Conservation (phyloP, 257 asterid genomes). For the Lavandula angustifolia region DNA sequence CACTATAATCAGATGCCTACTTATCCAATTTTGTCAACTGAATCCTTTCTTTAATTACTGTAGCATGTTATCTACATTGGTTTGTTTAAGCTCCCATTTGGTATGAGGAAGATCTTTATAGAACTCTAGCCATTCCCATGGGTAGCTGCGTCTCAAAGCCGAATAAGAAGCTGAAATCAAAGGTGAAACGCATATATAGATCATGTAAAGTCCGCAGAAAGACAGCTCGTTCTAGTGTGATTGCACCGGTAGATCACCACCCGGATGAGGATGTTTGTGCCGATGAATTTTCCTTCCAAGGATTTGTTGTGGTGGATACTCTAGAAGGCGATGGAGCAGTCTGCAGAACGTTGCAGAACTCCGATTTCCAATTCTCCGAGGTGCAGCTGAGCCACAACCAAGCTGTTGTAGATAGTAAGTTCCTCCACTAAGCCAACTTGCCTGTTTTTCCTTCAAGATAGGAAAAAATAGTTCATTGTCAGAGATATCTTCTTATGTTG, state of each 20-base stretch:
- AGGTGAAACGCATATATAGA: conserved; percentile 49
- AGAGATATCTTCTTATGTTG: conserved; percentile 1
- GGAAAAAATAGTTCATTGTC: neutral
- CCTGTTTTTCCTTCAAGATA: neutral
- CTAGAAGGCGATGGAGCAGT: conserved; percentile 24
- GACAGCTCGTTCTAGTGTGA: conserved; percentile 52
- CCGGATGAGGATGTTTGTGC: conserved; percentile 31
- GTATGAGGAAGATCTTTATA: conserved; percentile 2
- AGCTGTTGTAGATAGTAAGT: conserved; percentile 40
- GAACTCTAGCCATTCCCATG: conserved; percentile 46
- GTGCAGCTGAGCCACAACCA: conserved; percentile 34
- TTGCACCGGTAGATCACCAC: conserved; percentile 50
- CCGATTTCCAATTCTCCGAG: conserved; percentile 29
- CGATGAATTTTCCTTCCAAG: conserved; percentile 34
- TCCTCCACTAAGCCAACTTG: conserved; percentile 16
- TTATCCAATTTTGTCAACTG: neutral
- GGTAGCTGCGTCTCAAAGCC: conserved; percentile 87
- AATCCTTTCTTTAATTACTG: conserved; percentile 11
- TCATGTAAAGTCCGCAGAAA: conserved; percentile 59
- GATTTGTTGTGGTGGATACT: conserved; percentile 34
- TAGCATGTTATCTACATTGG: conserved; percentile 16
- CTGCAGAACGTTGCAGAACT: conserved; percentile 34
- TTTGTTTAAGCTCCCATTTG: conserved; percentile 6
- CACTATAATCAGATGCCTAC: no score
- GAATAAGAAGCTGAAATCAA: conserved; percentile 53